Evolutionary conservation across 805 yeast genomes (phyloP).

Genomic region (Saccharomyces jurei): DNA sequence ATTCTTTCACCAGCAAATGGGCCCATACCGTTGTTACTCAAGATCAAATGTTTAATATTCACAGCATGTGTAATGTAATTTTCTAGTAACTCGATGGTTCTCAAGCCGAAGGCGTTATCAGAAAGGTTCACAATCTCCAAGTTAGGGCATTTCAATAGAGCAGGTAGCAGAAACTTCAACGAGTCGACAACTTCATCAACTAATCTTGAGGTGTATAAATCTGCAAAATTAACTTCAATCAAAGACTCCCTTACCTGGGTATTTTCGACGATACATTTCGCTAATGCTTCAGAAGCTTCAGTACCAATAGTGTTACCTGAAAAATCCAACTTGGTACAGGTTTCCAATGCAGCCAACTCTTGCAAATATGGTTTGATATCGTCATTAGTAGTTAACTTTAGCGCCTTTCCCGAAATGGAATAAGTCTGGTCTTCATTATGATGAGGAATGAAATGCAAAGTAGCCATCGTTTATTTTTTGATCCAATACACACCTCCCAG

Average conservation of each 20-base stretch:
- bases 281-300: constrained; percentile 71
- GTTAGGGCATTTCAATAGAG: constrained; percentile 58
- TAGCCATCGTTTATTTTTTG: constrained; percentile 28
- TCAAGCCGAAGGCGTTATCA: constrained; percentile 95
- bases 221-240: constrained; percentile 76
- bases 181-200: constrained; percentile 91
- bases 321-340: constrained; percentile 55
- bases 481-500: neutral
- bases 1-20: constrained; percentile 95
- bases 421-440: constrained; percentile 42
- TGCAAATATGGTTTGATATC: constrained; percentile 68
- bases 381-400: constrained; percentile 62
- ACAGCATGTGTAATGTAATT: constrained; percentile 64
- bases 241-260: constrained; percentile 36
- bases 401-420: constrained; percentile 65
- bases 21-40: constrained; percentile 96
- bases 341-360: constrained; percentile 38
- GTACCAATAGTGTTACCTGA: constrained; percentile 94
- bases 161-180: constrained; percentile 62
- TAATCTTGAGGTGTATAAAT: constrained; percentile 88
- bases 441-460: constrained; percentile 33
- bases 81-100: constrained; percentile 86
- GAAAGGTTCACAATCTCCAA: constrained; percentile 72
- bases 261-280: constrained; percentile 41
- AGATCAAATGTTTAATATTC: constrained; percentile 74